Conservation (phyloP, 345 rosid species). For the Hibiscus tridactylites region DNA sequence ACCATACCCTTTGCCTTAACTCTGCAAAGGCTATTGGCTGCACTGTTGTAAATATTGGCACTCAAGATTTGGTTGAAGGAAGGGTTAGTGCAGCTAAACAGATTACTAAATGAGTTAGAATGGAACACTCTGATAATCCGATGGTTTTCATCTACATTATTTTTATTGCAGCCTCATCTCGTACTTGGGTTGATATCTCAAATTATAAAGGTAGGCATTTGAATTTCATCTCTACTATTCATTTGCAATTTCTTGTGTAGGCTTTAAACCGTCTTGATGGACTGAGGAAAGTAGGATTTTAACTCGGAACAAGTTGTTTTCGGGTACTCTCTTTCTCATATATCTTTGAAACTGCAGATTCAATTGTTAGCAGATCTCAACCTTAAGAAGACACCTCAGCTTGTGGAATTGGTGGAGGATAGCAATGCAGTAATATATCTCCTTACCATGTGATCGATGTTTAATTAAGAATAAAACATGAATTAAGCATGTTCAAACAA, state of each 20-base stretch:
- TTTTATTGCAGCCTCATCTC: conserved; percentile 69
- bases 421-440: conserved; percentile 32
- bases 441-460: conserved; percentile 6
- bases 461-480: neutral
- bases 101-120: conserved; percentile 9
- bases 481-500: neutral
- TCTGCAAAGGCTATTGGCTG: conserved; percentile 92
- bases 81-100: conserved; percentile 42
- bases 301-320: neutral
- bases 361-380: conserved; percentile 85
- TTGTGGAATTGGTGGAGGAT: conserved; percentile 82
- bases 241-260: neutral
- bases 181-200: conserved; percentile 87
- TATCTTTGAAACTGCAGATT: conserved; percentile 36
- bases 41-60: conserved; percentile 74
- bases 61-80: conserved; percentile 83
- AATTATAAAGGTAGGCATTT: conserved; percentile 72
- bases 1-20: conserved; percentile 90
- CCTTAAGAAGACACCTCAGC: conserved; percentile 93
- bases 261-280: neutral
- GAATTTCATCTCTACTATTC: neutral
- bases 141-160: conserved; percentile 6
- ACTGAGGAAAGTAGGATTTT: neutral
- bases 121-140: neutral
- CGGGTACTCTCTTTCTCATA: neutral